Conservation (phyloP, 805 yeast genomes). For the Candida ortonii region DNA sequence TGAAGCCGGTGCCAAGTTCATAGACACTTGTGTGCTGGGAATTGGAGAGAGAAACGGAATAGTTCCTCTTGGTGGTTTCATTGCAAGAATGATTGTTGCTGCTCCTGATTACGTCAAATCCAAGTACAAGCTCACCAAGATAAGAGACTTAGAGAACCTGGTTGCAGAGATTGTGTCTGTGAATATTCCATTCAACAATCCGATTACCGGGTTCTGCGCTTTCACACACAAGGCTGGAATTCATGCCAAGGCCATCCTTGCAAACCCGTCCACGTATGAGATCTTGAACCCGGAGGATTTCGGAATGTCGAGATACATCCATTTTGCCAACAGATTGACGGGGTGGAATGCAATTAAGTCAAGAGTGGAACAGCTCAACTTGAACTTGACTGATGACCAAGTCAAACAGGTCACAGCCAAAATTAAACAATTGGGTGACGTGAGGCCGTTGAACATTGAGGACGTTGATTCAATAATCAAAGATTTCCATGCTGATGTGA, state of each 20-base stretch:
- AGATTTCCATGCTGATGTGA: slow-evolving; percentile 46
- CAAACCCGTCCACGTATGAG: slow-evolving; percentile 63
- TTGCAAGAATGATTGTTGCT: slow-evolving; percentile 64
- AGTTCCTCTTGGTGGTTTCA: slow-evolving; percentile 58
- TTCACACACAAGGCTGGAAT: slow-evolving; percentile 65
- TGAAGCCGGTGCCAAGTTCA: slow-evolving; percentile 60
- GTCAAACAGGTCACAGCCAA: slow-evolving; percentile 53
- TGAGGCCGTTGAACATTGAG: slow-evolving; percentile 56
- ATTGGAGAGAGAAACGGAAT: slow-evolving; percentile 65
- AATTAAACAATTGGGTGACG: slow-evolving; percentile 57
- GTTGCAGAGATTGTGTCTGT: slow-evolving; percentile 60
- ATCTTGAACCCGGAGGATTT: slow-evolving; percentile 56
- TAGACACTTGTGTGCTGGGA: slow-evolving; percentile 58
- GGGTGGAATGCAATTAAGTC: slow-evolving; percentile 65
- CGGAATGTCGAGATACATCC: slow-evolving; percentile 60
- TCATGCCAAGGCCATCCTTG: slow-evolving; percentile 60
- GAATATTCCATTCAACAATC: slow-evolving; percentile 59
- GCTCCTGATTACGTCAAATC: slow-evolving; percentile 57
- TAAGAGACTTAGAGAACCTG: slow-evolving; percentile 56
- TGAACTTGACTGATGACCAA: slow-evolving; percentile 54
- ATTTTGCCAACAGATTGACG: slow-evolving; percentile 58
- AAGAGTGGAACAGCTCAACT: slow-evolving; percentile 57
- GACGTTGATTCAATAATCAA: slow-evolving; percentile 60
- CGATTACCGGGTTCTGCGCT: slow-evolving; percentile 63
- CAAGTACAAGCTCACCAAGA: slow-evolving; percentile 53